A percentile compares a stretch with the other conserved stretches of the same genome.
phyloP scores from a whole-genome alignment of 148 eudicot genomes.

The Vaccinium myrtillus region DNA sequence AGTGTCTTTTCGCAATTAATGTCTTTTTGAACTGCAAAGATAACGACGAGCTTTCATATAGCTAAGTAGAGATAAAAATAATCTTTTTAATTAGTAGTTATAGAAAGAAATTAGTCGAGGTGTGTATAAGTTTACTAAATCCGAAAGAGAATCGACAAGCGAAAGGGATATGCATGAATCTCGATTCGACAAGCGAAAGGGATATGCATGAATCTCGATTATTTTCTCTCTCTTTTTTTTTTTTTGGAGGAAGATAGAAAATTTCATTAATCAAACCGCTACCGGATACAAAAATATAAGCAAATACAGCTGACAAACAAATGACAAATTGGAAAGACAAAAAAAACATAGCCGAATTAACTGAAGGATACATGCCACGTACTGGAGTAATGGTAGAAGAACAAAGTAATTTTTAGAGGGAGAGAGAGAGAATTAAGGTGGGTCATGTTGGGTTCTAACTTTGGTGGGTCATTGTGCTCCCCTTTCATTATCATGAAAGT shows the following conservation, averaged over 20 bases:
- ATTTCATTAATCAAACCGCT: no score
- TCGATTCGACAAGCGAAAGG: neutral
- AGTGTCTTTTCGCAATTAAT: neutral
- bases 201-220: neutral
- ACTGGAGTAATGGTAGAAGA: neutral
- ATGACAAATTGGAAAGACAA: no score
- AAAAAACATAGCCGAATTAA: no score
- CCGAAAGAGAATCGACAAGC: neutral
- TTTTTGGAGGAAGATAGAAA: no score
- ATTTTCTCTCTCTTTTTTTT: neutral
- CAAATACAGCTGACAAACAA: no score
- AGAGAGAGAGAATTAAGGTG: neutral
- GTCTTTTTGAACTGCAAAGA: neutral
- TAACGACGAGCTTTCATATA: neutral
- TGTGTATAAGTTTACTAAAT: no score
- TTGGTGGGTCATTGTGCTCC: slow-evolving; percentile 11
- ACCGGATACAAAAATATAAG: no score
- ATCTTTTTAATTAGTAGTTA: neutral
- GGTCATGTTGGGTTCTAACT: slow-evolving; percentile 10
- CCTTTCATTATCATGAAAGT: slow-evolving; percentile 11
- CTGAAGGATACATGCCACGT: no score
- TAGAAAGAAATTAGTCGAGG: neutral
- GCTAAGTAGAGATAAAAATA: neutral
- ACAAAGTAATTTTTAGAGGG: slow-evolving; percentile 6
- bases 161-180: neutral